A percentile compares a stretch with the other conserved stretches of the same genome.
Conservation (phyloP, 2,329 filamentous ascomycete genomes). For the Mollisia scopiformis region DNA sequence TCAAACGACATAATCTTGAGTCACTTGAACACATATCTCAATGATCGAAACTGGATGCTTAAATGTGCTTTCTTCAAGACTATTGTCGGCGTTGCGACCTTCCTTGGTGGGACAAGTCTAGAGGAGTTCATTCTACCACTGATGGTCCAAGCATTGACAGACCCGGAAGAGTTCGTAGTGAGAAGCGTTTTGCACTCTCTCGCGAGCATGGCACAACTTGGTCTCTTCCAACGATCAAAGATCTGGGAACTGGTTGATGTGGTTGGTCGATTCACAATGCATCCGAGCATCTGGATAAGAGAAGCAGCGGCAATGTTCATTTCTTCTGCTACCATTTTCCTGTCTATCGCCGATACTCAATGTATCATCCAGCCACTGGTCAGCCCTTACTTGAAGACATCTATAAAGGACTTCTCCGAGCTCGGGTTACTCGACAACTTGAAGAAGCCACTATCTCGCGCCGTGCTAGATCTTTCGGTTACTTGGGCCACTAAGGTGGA, state of each 20-base stretch:
- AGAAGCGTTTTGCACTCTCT: constrained; percentile 88
- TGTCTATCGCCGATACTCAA: constrained; percentile 79
- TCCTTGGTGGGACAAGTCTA: constrained; percentile 84
- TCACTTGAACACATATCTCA: constrained; percentile 95
- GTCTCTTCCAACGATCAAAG: constrained; percentile 81
- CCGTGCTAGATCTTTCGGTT: constrained; percentile 82
- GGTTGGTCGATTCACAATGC: constrained; percentile 83
- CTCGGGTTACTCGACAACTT: constrained; percentile 77
- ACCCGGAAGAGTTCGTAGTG: constrained; percentile 91
- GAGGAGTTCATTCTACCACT: constrained; percentile 95
- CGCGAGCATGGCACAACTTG: constrained; percentile 84
- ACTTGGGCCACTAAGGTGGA: constrained; percentile 85
- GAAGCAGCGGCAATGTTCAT: constrained; percentile 88
- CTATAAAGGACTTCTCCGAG: constrained; percentile 71
- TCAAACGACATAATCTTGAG: constrained; percentile 96
- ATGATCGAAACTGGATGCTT: constrained; percentile 93
- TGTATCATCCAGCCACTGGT: constrained; percentile 84
- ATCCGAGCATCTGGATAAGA: constrained; percentile 93
- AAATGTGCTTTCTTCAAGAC: constrained; percentile 97
- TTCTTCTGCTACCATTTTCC: constrained; percentile 71
- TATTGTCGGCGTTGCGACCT: constrained; percentile 88
- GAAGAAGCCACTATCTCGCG: constrained; percentile 77
- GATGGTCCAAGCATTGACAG: constrained; percentile 93
- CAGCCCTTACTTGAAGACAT: constrained; percentile 78
- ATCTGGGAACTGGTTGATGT: constrained; percentile 88